Base-by-base conservation (phyloP, 1,284 basidiomycete species). In the Ustilago trichophora region DNA sequence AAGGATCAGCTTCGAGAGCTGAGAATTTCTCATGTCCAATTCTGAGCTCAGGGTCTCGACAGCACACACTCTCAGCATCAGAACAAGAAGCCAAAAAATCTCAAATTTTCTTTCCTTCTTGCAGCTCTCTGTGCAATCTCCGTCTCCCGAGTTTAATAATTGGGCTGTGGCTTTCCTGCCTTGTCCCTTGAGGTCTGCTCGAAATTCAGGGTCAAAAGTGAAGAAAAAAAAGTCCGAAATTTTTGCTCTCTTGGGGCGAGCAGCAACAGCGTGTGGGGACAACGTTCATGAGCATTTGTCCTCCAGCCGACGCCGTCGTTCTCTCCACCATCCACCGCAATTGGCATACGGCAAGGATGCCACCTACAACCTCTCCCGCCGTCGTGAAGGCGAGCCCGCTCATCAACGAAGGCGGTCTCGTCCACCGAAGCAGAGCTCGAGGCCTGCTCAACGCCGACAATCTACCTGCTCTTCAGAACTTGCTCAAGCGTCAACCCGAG, bases 401-500 rank as follows among this genome's bases (percentile, higher is more conserved):
- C 35, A 42, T 77, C 47, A 70, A 60, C 18, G 76, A 80, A 37
- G 68, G 75, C 22, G 77, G 77, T 19, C 73, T 79, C 12, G 29
- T 51, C 22, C 72, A 79, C 36, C 65, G 77, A n/a, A 71, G 71
- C 26, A 66, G 76, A 62, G 76, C 78, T 11, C 50, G 80, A 29
- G 80, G 80, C 36, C 58, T 81, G 21, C 70, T 80, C 52, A 74
- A 80, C 36, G 73, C 78, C 6, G 73, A 74, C 54, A 87, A 87
- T 68, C 83, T 88, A 32, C 87, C 87, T 12, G 86, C 87, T 42
- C 82, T 99, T 16, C 96, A 98, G 82, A 98, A 98, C 80, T 86
- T 98, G 56, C 93, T 99, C 82, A 99, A 83, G 83, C 87, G 96
- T 52, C 93, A 97, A 80, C 91, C 95, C 2, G 83, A 85, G 7